Percentiles rank a stretch among this genome's conserved stretches.
phyloP scores from a whole-genome alignment of 225 moss, liverwort and hornwort genomes.

The Marchantia paleacea region DNA sequence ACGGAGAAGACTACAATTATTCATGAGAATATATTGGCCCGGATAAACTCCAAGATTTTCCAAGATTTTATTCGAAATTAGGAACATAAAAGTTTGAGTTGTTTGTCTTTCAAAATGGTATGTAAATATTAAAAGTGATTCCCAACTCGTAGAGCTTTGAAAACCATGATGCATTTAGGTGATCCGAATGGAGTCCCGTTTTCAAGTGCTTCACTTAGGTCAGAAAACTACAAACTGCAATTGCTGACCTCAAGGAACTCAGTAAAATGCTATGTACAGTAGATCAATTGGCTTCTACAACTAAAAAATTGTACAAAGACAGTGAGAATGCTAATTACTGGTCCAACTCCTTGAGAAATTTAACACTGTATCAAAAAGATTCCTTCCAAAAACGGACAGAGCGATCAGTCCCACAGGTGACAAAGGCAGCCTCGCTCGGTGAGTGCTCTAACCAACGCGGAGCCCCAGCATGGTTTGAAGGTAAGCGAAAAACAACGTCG shows the following conservation, averaged over 20 bases:
- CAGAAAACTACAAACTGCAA: too few relatives aligned
- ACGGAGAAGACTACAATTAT: too few relatives aligned
- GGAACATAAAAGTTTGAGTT: too few relatives aligned
- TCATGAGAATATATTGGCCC: too few relatives aligned
- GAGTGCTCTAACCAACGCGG: constrained; percentile 93
- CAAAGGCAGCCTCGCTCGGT: constrained; percentile 73
- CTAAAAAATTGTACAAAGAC: neutral
- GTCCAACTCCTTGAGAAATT: neutral
- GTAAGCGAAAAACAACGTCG: constrained; percentile 59
- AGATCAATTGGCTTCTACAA: neutral
- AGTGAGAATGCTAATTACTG: neutral
- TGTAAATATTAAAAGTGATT: too few relatives aligned
- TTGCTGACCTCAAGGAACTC: neutral
- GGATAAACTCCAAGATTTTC: too few relatives aligned
- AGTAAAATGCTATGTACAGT: neutral
- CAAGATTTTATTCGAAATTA: too few relatives aligned
- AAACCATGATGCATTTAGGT: too few relatives aligned
- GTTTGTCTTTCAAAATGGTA: too few relatives aligned
- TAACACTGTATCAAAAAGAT: constrained; percentile 21
- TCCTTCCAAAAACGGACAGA: constrained; percentile 87
- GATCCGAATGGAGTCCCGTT: too few relatives aligned
- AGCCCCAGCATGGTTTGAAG: constrained; percentile 74
- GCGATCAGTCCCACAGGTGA: constrained; percentile 82
- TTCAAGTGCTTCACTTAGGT: too few relatives aligned
- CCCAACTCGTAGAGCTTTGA: too few relatives aligned